phyloP scores from a whole-genome alignment of 331 rosid genomes.

The Spiraea crenata region DNA sequence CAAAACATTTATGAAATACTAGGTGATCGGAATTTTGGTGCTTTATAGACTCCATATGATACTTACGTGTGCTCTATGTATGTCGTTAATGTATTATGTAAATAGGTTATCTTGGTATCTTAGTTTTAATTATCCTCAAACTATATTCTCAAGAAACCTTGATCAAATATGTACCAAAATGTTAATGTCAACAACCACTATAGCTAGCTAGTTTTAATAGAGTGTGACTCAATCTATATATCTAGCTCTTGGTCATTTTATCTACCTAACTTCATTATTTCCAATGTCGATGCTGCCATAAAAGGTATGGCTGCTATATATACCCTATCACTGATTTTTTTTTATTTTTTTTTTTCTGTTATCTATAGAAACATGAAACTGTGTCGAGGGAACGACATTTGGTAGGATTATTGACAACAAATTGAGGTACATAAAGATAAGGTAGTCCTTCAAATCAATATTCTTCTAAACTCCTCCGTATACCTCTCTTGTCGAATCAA shows the following conservation, averaged over 20 bases:
- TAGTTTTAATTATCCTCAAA: slow-evolving; percentile 16
- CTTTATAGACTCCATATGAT: too few species aligned
- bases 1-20: too few species aligned
- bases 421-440: too few species aligned
- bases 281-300: not conserved
- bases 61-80: not conserved
- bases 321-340: too few species aligned
- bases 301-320: not conserved
- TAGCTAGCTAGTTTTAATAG: slow-evolving; percentile 30
- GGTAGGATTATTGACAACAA: too few species aligned
- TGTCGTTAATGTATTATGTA: not conserved
- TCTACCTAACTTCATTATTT: slow-evolving; percentile 6
- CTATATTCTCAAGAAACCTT: slow-evolving; percentile 18
- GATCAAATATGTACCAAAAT: slow-evolving; percentile 17
- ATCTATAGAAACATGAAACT: too few species aligned
- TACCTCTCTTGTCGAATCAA: too few species aligned
- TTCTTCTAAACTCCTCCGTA: too few species aligned
- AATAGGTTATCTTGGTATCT: slow-evolving; percentile 6
- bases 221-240: slow-evolving; percentile 47
- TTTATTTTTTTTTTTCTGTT: not conserved
- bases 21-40: too few species aligned
- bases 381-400: too few species aligned
- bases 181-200: slow-evolving; percentile 51
- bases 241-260: slow-evolving; percentile 14
- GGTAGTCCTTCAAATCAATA: too few species aligned